Conservation (phyloP, 257 asterid genomes). For the Gentiana dahurica region DNA sequence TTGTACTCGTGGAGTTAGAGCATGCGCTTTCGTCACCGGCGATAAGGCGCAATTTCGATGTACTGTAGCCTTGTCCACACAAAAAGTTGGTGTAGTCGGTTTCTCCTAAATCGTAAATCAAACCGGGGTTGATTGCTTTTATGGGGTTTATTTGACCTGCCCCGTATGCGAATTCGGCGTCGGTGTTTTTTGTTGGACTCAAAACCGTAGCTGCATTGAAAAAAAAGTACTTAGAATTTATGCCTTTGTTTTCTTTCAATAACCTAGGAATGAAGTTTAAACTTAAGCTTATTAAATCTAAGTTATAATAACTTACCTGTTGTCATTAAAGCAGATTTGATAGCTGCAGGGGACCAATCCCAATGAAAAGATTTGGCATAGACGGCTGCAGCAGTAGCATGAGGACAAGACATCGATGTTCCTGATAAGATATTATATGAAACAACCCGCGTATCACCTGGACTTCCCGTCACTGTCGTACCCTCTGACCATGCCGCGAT, state of each 20-base stretch:
- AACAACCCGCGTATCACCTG: conserved; percentile 30
- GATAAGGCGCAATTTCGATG: conserved; percentile 25
- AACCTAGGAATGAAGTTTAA: too few relatives aligned
- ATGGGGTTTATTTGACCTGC: conserved; percentile 65
- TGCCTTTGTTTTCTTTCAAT: too few relatives aligned
- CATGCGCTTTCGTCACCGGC: conserved; percentile 48
- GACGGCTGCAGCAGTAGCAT: conserved; percentile 55
- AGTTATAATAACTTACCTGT: conserved; percentile 25
- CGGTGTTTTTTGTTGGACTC: conserved; percentile 26
- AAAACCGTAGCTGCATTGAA: conserved; percentile 29
- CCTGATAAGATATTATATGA: conserved; percentile 50
- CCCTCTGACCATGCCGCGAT: conserved; percentile 71
- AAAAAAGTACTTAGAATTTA: too few relatives aligned
- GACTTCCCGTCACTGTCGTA: conserved; percentile 25
- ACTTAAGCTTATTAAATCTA: too few relatives aligned
- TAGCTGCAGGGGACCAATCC: conserved; percentile 60
- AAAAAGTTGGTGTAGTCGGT: conserved; percentile 43
- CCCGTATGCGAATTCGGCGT: conserved; percentile 60
- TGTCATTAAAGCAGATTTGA: conserved; percentile 66
- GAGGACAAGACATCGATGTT: conserved; percentile 75
- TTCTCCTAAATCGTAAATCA: conserved; percentile 42
- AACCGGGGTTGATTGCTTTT: conserved; percentile 47
- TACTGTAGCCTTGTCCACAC: conserved; percentile 67
- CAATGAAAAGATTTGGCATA: conserved; percentile 57
- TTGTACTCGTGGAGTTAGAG: conserved; percentile 26